These are phyloP conservation scores for Penicillium mononematosum DNA, from an alignment of 495 filamentous ascomycete species.

Conservation along the genomic window DNA sequence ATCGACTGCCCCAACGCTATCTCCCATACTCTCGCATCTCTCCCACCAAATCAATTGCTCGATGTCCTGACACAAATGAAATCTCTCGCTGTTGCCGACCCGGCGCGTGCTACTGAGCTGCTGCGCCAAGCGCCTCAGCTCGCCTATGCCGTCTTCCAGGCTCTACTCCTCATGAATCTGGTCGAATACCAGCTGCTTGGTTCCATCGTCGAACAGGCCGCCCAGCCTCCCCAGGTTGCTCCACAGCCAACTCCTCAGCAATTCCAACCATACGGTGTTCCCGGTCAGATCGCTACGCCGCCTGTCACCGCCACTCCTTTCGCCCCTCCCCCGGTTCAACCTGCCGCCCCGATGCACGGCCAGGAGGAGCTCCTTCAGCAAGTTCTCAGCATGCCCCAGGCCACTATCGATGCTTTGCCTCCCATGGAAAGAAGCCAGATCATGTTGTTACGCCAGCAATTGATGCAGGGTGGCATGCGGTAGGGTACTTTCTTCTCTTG, in stretches of 20 bases:
- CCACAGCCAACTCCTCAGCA: slow-evolving; percentile 32
- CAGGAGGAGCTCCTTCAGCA: slow-evolving; percentile 70
- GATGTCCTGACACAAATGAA: slow-evolving; percentile 97
- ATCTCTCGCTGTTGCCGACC: slow-evolving; percentile 73
- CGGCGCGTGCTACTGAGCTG: slow-evolving; percentile 80
- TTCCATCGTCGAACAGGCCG: slow-evolving; percentile 56
- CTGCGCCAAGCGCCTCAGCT: slow-evolving; percentile 89
- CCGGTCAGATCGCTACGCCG: slow-evolving; percentile 53
- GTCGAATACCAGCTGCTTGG: slow-evolving; percentile 67
- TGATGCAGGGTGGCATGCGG: slow-evolving; percentile 49
- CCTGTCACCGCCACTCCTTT: slow-evolving; percentile 60
- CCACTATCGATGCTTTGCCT: slow-evolving; percentile 71
- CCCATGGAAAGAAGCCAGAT: slow-evolving; percentile 73
- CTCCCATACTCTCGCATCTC: slow-evolving; percentile 77
- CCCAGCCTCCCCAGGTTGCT: slow-evolving; percentile 37
- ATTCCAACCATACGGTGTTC: slow-evolving; percentile 39
- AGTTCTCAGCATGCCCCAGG: slow-evolving; percentile 71
- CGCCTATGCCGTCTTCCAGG: slow-evolving; percentile 93
- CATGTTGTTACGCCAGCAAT: slow-evolving; percentile 61
- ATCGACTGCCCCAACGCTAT: slow-evolving; percentile 88
- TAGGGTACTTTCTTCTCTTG: slow-evolving; percentile 13
- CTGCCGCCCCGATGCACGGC: slow-evolving; percentile 48
- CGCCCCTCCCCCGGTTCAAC: slow-evolving; percentile 44
- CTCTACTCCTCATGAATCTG: slow-evolving; percentile 86
- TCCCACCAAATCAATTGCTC: slow-evolving; percentile 85